Evolutionary conservation across 768 basidiomycete genomes (phyloP), one percentile per base, ranked within the genome.

Genomic region (Collybia sordida): DNA sequence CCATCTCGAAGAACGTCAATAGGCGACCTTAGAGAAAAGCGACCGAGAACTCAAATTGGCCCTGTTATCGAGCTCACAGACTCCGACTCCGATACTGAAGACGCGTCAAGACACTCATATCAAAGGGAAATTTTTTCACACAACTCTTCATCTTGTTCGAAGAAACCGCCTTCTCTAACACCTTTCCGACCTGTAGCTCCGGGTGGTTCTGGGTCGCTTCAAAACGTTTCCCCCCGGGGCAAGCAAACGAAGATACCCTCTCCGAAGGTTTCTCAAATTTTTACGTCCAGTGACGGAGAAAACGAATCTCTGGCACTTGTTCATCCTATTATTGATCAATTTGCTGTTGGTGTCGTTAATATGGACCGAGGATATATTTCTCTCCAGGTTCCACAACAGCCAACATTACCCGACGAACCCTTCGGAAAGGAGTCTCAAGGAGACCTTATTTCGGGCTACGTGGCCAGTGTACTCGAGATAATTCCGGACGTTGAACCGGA

Each of bases 401-500:
- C 24, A 21, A 25, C n/a, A 19, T 28, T 5, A 15, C 14, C n/a
- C 35, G 19, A n/a, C 15, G 31, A 22, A 18, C 7, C 23, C 4
- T 14, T 28, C n/a, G 36, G 37, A 15, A 15, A 21, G n/a, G 45
- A 24, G 14, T 12, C 45, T 38, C 35, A 46, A 17, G 28, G 8
- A 37, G 36, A 46, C 28, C 34, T n/a, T 18, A 15, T 22, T 17
- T 37, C 35, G 3, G 51, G 58, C 48, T 55, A 51, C 54, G 45
- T 84, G 23, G 72, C 78, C 4, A 79, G 74, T 37, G 72, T 89
- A 18, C 69, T 86, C 36, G 86, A 88, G 55, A 77, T 91, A 41
- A 64, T 89, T 5, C 89, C 89, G 0, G 85, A 89, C 55, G 85
- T 86, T 18, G 72, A 78, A 17, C 80, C 81, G 0, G 67, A 72